These are phyloP conservation scores for Trichosporon faecale DNA, from an alignment of 1,284 basidiomycete species.

Conservation along the genomic window DNA sequence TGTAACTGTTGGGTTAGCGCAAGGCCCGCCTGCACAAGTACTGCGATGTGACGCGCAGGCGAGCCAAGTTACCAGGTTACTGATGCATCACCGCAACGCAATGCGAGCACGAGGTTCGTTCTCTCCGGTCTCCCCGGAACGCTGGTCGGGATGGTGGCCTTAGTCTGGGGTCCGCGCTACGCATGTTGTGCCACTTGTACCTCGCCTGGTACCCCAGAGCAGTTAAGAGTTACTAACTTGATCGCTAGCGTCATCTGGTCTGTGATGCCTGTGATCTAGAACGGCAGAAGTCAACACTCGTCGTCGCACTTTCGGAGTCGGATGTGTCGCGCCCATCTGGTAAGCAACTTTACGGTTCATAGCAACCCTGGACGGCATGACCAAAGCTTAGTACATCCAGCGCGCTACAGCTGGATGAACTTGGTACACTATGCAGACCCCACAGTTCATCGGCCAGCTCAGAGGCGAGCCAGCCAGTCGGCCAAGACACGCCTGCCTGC, in stretches of 20 bases:
- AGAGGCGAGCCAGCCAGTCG: too few species aligned
- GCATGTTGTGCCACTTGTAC: neutral
- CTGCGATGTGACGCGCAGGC: neutral
- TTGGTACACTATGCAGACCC: neutral
- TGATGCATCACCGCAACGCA: neutral
- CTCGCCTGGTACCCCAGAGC: neutral
- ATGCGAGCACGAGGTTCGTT: neutral
- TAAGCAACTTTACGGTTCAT: neutral
- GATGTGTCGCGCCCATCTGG: neutral
- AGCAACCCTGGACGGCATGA: neutral
- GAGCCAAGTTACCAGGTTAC: neutral
- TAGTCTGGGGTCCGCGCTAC: neutral
- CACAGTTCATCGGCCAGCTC: too few species aligned
- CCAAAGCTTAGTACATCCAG: neutral
- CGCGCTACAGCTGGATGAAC: neutral
- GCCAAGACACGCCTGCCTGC: too few species aligned
- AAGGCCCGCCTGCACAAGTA: neutral
- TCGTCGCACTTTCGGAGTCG: too few species aligned
- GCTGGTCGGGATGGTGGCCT: neutral
- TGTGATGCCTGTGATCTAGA: neutral
- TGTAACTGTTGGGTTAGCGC: constrained; percentile 2
- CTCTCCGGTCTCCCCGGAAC: neutral
- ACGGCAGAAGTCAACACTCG: neutral
- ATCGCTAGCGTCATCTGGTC: neutral
- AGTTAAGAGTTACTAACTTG: neutral